A percentile compares a stretch with the other conserved stretches of the same genome.
Conservation (phyloP, 2,329 filamentous ascomycete species). For the Sporothrix brunneoviolacea region DNA sequence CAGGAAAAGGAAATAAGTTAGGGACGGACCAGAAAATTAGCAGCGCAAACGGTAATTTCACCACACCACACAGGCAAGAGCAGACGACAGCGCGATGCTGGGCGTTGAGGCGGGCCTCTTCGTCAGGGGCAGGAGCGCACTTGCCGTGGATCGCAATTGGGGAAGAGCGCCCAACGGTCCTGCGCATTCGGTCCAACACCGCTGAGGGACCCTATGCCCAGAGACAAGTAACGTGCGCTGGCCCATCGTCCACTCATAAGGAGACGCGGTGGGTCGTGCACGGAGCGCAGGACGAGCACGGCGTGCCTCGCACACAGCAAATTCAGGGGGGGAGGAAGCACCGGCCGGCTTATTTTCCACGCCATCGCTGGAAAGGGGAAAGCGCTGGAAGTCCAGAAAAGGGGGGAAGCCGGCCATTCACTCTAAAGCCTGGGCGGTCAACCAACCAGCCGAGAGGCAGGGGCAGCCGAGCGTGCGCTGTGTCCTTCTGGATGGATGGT, state of each 20-base stretch:
- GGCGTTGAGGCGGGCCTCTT: neutral
- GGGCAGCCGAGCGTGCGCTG: neutral
- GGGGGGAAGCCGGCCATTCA: slow-evolving; percentile 6
- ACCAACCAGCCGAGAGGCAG: neutral
- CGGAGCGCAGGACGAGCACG: slow-evolving; percentile 9
- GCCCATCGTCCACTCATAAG: neutral
- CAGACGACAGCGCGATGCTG: neutral
- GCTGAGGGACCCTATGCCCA: too few relatives aligned
- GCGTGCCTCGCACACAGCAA: slow-evolving; percentile 4
- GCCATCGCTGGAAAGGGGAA: slow-evolving; percentile 17
- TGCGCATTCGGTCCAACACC: neutral
- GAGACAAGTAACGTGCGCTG: neutral
- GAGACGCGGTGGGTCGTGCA: slow-evolving; percentile 13
- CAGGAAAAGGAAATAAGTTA: slow-evolving; percentile 8
- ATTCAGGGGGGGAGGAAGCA: slow-evolving; percentile 17
- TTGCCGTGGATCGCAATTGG: slow-evolving; percentile 12
- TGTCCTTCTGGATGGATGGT: slow-evolving; percentile 3
- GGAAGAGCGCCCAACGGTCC: slow-evolving; percentile 10
- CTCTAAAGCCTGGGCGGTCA: neutral
- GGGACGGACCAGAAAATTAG: slow-evolving; percentile 10
- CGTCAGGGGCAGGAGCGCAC: slow-evolving; percentile 1
- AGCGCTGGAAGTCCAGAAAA: slow-evolving; percentile 12
- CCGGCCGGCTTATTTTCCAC: slow-evolving; percentile 11
- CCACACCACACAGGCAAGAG: slow-evolving; percentile 7
- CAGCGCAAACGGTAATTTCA: slow-evolving; percentile 12